phyloP scores from a whole-genome alignment of 2,329 filamentous ascomycete genomes.

The Pyricularia pennisetigena region DNA sequence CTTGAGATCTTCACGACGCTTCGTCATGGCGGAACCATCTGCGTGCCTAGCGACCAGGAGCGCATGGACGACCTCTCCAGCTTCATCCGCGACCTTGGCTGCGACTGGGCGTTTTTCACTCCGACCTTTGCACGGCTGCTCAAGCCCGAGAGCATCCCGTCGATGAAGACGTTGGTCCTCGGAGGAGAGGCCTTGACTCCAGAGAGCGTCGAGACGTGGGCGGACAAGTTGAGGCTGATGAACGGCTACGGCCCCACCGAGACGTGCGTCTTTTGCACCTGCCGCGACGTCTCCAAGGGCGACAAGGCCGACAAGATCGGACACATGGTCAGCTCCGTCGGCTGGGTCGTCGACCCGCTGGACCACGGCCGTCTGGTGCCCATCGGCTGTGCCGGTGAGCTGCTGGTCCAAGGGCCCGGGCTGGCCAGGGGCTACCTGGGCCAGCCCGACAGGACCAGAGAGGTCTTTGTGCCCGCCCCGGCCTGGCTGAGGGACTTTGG shows the following conservation, averaged over 20 bases:
- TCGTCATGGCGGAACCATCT: neutral
- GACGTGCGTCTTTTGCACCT: slow-evolving; percentile 5
- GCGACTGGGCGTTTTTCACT: slow-evolving; percentile 47
- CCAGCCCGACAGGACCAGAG: slow-evolving; percentile 12
- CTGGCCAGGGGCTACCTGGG: slow-evolving; percentile 32
- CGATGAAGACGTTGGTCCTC: slow-evolving; percentile 36
- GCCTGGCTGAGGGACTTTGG: slow-evolving; percentile 7
- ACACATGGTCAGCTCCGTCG: slow-evolving; percentile 10
- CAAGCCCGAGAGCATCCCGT: slow-evolving; percentile 4
- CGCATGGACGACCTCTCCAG: neutral
- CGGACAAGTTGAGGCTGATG: slow-evolving; percentile 2
- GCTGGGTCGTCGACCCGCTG: slow-evolving; percentile 9
- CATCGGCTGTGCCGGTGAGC: slow-evolving; percentile 18
- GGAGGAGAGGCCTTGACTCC: slow-evolving; percentile 36
- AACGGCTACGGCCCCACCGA: slow-evolving; percentile 49
- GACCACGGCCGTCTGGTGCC: slow-evolving; percentile 6
- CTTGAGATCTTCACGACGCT: slow-evolving; percentile 26
- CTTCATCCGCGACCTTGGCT: slow-evolving; percentile 42
- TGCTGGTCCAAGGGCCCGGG: slow-evolving; percentile 34
- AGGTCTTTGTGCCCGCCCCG: neutral
- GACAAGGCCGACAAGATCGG: slow-evolving; percentile 11
- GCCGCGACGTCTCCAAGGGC: slow-evolving; percentile 2
- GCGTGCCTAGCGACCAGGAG: slow-evolving; percentile 10
- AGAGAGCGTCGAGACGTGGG: neutral
- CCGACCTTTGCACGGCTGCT: slow-evolving; percentile 20